Percentiles rank a stretch among this genome's conserved stretches.
These are phyloP conservation scores for Psilocybe cubensis DNA, from an alignment of 768 basidiomycete genomes.

Conservation along the genomic window DNA sequence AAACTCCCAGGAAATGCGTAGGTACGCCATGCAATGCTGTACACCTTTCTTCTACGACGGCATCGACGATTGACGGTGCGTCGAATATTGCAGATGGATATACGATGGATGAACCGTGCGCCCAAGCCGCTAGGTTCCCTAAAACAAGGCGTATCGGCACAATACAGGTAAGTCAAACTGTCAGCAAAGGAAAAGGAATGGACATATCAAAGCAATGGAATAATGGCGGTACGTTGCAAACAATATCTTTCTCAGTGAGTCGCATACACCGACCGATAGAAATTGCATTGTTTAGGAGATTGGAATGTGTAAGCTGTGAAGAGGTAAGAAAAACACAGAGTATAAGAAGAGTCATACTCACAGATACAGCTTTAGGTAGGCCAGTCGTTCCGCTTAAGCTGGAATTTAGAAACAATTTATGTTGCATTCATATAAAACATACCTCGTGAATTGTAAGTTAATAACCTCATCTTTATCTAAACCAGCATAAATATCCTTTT, in stretches of 20 bases:
- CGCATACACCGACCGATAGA: constrained; percentile 75
- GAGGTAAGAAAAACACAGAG: neutral
- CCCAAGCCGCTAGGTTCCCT: constrained; percentile 81
- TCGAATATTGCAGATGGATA: constrained; percentile 73
- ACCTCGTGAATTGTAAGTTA: constrained; percentile 89
- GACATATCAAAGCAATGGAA: constrained; percentile 93
- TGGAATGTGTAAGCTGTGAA: constrained; percentile 71
- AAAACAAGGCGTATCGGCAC: constrained; percentile 66
- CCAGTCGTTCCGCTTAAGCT: constrained; percentile 75
- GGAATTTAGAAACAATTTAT: neutral
- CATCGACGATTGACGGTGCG: constrained; percentile 68
- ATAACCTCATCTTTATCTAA: constrained; percentile 70
- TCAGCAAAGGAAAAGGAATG: neutral
- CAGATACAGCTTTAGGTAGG: constrained; percentile 81
- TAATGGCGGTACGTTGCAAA: constrained; percentile 83
- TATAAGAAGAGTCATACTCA: constrained; percentile 32
- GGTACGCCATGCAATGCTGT: constrained; percentile 86
- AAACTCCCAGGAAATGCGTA: constrained; percentile 80
- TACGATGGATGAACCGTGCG: constrained; percentile 72
- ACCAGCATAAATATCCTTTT: constrained; percentile 43
- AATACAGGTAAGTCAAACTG: neutral
- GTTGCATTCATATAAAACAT: constrained; percentile 7
- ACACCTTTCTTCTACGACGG: constrained; percentile 68
- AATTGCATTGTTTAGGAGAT: constrained; percentile 78
- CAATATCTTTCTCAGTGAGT: constrained; percentile 63